Percentiles rank a stretch among this genome's conserved stretches.
These are phyloP conservation scores for Cardiospermum halicacabum DNA, from an alignment of 345 rosid genomes.

Conservation along the genomic window DNA sequence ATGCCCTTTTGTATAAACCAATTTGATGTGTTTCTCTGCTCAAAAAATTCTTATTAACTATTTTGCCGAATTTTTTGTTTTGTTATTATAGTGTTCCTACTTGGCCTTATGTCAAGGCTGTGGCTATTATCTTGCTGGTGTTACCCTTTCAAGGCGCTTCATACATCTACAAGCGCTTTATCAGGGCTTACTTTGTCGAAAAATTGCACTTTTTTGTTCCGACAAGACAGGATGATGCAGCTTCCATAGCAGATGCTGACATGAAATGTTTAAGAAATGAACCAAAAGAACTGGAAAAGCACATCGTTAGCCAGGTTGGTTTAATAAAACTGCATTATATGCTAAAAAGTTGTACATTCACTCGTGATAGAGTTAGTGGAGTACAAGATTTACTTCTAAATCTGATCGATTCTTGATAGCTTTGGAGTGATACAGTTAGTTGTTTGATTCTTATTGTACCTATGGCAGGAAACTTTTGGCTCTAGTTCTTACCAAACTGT, in stretches of 20 bases:
- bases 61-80: not conserved
- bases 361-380: not conserved
- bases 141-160: constrained; percentile 36
- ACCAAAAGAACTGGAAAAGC: constrained; percentile 14
- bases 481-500: not conserved
- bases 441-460: not conserved
- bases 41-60: not conserved
- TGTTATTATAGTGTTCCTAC: constrained; percentile 29
- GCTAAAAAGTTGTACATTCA: not conserved
- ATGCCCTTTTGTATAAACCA: not conserved
- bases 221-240: not conserved
- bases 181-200: constrained; percentile 15
- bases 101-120: constrained; percentile 34
- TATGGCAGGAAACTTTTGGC: constrained; percentile 12
- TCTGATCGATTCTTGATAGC: not conserved
- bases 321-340: not conserved
- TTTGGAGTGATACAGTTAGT: not conserved
- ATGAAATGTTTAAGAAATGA: not conserved
- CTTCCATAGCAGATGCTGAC: not conserved
- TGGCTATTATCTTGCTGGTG: constrained; percentile 25
- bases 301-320: constrained; percentile 18
- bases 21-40: not conserved
- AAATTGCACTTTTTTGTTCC: constrained; percentile 2
- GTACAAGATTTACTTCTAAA: not conserved
- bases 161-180: constrained; percentile 18